A percentile compares a stretch with the other conserved stretches of the same genome.
Evolutionary conservation across 495 filamentous ascomycete species (phyloP).

Genomic region (Neurospora cerealis): DNA sequence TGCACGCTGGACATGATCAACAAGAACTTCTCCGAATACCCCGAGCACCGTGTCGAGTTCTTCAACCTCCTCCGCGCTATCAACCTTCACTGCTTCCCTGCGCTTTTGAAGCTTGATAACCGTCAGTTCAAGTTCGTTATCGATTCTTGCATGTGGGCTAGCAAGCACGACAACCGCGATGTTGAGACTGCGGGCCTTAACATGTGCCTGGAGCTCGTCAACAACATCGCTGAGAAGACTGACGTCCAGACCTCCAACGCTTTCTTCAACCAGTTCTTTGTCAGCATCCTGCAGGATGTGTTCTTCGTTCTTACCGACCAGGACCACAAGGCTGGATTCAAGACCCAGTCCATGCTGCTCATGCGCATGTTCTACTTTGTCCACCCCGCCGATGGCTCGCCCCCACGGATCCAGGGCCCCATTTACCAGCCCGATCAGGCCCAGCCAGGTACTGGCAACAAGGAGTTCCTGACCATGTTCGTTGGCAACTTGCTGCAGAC

Average conservation of each 20-base stretch:
- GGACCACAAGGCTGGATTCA: conserved; percentile 98
- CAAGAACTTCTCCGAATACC: conserved; percentile 99
- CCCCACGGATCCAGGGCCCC: conserved; percentile 81
- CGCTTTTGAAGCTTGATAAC: conserved; percentile 84
- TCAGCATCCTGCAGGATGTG: conserved; percentile 90
- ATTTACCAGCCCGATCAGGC: conserved; percentile 80
- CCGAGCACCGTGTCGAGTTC: conserved; percentile 95
- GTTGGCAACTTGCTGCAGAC: conserved; percentile 76
- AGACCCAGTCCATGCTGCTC: conserved; percentile 85
- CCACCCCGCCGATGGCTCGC: conserved; percentile 45
- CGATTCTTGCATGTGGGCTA: conserved; percentile 98
- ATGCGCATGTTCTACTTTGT: conserved; percentile 95
- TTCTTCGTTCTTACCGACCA: conserved; percentile 97
- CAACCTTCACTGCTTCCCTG: conserved; percentile 92
- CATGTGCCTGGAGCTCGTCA: conserved; percentile 97
- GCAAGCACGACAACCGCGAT: conserved; percentile 97
- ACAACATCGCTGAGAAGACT: conserved; percentile 86
- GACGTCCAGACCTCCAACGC: conserved; percentile 74
- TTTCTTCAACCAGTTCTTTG: conserved; percentile 96
- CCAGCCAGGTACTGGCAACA: conserved; percentile 70
- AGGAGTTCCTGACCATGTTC: conserved; percentile 79
- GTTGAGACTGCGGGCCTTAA: conserved; percentile 96
- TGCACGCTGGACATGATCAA: conserved; percentile 99
- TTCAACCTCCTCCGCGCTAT: conserved; percentile 94
- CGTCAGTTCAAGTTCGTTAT: conserved; percentile 99